These are phyloP conservation scores for Mycena crocata DNA, from an alignment of 768 basidiomycete species.

Conservation along the genomic window DNA sequence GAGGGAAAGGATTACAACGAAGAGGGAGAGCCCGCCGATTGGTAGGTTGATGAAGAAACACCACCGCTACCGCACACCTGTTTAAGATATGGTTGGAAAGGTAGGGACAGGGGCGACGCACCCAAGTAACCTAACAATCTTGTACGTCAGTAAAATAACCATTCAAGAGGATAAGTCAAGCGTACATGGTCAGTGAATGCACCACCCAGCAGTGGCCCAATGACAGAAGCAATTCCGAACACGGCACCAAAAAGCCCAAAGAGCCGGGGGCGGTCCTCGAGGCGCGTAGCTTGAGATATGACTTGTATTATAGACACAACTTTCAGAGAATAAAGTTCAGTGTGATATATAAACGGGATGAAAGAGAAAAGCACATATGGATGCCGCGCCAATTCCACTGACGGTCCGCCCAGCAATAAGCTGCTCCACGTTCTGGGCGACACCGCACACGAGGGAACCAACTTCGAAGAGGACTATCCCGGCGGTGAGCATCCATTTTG, in stretches of 20 bases:
- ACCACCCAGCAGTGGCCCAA: not conserved
- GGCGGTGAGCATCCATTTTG: conserved; percentile 41
- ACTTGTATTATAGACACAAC: conserved; percentile 22
- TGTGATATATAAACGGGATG: not conserved
- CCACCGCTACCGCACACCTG: not conserved
- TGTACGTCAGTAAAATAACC: not conserved
- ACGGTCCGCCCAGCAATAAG: conserved; percentile 55
- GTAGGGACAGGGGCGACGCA: not conserved
- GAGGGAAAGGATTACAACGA: conserved; percentile 9
- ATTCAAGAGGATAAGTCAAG: too few species aligned
- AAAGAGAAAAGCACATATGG: conserved; percentile 25
- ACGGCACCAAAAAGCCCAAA: conserved; percentile 52
- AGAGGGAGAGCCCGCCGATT: conserved; percentile 12
- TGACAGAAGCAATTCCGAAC: not conserved
- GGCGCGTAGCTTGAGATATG: conserved; percentile 38
- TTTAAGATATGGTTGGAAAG: not conserved
- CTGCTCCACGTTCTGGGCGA: conserved; percentile 37
- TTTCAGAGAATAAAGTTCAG: not conserved
- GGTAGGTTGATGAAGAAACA: conserved; percentile 8
- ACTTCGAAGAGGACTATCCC: conserved; percentile 50
- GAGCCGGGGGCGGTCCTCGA: conserved; percentile 43
- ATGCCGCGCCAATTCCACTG: conserved; percentile 55
- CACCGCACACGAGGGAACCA: conserved; percentile 54
- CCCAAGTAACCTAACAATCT: not conserved
- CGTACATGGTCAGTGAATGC: not conserved